These are phyloP conservation scores for Citrus maxima DNA, from an alignment of 345 rosid species.

Conservation along the genomic window DNA sequence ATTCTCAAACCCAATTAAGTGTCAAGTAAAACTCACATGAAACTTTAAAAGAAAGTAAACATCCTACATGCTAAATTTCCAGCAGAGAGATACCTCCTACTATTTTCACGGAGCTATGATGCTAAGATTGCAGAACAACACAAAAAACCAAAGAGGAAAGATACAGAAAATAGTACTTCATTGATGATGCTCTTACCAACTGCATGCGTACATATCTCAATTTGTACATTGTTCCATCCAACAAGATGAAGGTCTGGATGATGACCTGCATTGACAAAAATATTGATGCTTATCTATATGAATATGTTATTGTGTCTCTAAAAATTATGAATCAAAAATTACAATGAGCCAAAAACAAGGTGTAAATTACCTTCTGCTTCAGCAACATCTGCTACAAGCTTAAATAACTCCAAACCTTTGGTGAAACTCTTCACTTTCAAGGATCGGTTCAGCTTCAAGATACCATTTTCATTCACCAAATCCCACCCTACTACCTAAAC, in stretches of 20 bases:
- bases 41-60: not conserved
- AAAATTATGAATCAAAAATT: not conserved
- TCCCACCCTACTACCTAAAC: constrained; percentile 78
- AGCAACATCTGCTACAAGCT: constrained; percentile 70
- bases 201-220: constrained; percentile 96
- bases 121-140: not conserved
- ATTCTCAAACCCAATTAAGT: not conserved
- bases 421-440: constrained; percentile 77
- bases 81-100: not conserved
- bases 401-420: constrained; percentile 81
- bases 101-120: not conserved
- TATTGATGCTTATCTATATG: constrained; percentile 5
- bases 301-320: not conserved
- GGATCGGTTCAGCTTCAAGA: constrained; percentile 62
- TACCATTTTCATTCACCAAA: constrained; percentile 64
- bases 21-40: not conserved
- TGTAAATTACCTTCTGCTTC: constrained; percentile 68
- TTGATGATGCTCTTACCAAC: constrained; percentile 49
- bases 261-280: constrained; percentile 60
- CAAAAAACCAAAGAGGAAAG: not conserved
- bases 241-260: constrained; percentile 98
- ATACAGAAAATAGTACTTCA: not conserved
- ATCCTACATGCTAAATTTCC: not conserved
- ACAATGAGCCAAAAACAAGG: not conserved
- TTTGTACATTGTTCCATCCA: constrained; percentile 88